Evolutionary conservation across 768 basidiomycete genomes (phyloP), one percentile per base, ranked within the genome.

Genomic region (Naematelia aurantialba): DNA sequence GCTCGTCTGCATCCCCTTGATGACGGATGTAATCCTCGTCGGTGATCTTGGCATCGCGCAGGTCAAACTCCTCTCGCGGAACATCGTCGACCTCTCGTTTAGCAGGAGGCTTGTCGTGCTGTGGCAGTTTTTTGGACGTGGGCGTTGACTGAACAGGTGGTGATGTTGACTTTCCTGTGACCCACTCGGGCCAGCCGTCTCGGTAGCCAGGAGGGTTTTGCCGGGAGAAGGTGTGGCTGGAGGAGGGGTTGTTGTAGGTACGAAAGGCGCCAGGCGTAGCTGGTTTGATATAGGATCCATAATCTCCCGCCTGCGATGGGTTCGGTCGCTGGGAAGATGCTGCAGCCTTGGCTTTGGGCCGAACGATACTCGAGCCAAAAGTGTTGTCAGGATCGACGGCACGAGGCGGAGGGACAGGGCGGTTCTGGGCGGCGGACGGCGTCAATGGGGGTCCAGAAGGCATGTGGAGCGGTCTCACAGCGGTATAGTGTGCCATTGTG

Each of bases 1-100:
- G 88, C 65, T 85, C 85, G 67, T 91, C 89, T 0, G 89, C 85
- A 21, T 91, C 88, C 0, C 75, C 78, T n/a, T 72, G 42, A 27
- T 59, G 30, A 13, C 64, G 54, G 4, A 60, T 60, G 31, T 62
- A 70, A 53, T 77, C 76, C 17, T 59, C 68, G 1, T 65, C 63
- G 1, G 61, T 60, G 34, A 64, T 50, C 21, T 62, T 48, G 21
- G 65, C 62, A 1, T 61, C 58, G 14, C 66, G 56, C 17, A 77
- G 62, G 47, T 73, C 65, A 49, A 73, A 73, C 2, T 45, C 50
- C 50, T 73, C 72, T 21, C 56, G 24, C 2, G 55, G 60, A n/a
- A 30, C 52, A 8, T 67, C 63, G 29, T 65, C 65, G n/a, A 55
- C 56, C 19, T 56, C 50, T 29, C 21, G 24, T 0, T 61, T 42